Evolutionary conservation across 352 stramenopile genomes (phyloP).

Genomic region (Pythium apleroticum): DNA sequence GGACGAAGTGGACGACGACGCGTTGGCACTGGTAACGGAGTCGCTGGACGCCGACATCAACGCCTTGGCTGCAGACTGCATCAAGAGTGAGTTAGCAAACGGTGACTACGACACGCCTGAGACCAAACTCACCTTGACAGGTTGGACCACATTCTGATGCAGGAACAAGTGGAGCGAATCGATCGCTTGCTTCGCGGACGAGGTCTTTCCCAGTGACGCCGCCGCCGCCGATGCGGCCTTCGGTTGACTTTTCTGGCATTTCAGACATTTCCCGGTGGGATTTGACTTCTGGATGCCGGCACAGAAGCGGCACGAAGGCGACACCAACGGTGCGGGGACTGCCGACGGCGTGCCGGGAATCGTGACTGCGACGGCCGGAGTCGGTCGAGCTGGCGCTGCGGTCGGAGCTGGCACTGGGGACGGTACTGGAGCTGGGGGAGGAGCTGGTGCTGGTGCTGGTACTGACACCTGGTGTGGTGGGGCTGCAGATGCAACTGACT

Average conservation of each 20-base stretch:
- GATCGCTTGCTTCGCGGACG: not conserved
- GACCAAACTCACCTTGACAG: not conserved
- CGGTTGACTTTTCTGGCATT: constrained; percentile 3
- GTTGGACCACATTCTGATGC: not conserved
- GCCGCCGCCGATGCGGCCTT: not conserved
- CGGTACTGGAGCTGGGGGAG: not conserved
- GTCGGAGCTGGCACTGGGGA: not conserved
- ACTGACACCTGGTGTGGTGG: too few species aligned
- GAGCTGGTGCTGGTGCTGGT: not conserved
- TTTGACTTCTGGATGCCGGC: constrained; percentile 10
- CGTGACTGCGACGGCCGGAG: not conserved
- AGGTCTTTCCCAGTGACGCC: too few species aligned
- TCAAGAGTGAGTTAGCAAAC: not conserved
- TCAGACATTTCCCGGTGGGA: constrained; percentile 9
- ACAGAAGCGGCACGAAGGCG: constrained; percentile 18
- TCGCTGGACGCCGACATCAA: not conserved
- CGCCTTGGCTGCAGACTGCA: not conserved
- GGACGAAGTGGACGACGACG: not conserved
- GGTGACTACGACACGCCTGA: too few species aligned
- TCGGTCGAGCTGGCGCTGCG: not conserved
- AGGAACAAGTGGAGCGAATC: not conserved
- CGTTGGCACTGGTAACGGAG: not conserved
- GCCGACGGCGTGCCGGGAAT: not conserved
- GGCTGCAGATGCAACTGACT: not conserved
- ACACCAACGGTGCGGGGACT: not conserved